Evolutionary conservation across 371 early-diverging fungal species (phyloP), one percentile per base, ranked within the genome.

Genomic region (Mucor plumbeus): DNA sequence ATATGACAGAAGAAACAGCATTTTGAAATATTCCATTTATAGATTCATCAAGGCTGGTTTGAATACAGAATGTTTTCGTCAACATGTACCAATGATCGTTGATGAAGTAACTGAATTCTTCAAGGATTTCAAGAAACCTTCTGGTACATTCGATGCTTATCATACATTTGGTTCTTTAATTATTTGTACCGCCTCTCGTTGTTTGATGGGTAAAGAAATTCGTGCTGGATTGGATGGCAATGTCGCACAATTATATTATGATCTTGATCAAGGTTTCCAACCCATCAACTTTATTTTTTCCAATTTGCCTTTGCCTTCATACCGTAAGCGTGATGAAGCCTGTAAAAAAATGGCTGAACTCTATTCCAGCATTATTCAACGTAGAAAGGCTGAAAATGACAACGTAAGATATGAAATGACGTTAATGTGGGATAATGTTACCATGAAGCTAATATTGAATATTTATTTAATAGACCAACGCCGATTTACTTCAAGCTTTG

Each of bases 1-100:
- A 35, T 19, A 7, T 6, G 19, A 0, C 7, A 8, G 7, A 5
- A 47, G 9, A n/a, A 31, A 14, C 6, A 31, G 26, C 10, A 8
- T 10, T 47, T 7, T 19, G 3, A 26, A 26, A 26, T 38, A 19
- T 3, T 17, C 19, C 17, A 1, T 9, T 56, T 50, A 9, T 63
- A 90, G 92, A 80, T 95, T 98, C 73, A 91, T 95, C 79, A 98
- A 98, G 86, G 90, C 92, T 66, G 94, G 95, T 64, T 83, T 98
- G 69, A 90, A 94, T 65, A 87, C 89, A 61, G 92, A 94, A 33
- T 91, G 90, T 70, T 92, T 98, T 84, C 88, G 91, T 61, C 75
- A 88, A 47, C 96, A 97, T 81, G 91, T 97, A 33, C 92, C 94
- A 59, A 88, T 94, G 78, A 91, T 97, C 68, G 86, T 88, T 26